Base-by-base conservation (phyloP, 768 basidiomycete species). In the Tubosaeta brunneosetosa region DNA sequence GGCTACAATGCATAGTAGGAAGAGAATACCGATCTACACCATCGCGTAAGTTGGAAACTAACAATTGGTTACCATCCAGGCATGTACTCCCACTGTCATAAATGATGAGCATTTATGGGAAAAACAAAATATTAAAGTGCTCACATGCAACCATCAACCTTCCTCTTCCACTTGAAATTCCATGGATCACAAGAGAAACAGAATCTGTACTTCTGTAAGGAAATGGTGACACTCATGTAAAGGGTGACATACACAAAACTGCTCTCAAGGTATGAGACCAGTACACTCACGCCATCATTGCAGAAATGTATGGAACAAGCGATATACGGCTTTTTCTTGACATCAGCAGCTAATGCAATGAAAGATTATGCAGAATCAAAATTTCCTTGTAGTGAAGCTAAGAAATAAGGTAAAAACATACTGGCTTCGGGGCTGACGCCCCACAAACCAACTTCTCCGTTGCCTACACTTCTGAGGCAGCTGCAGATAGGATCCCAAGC, bases 101-200 rank as follows among this genome's bases (percentile, higher is more conserved):
- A 22, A 22, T 22, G n/a, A n/a, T n/a, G n/a, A n/a, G n/a, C n/a
- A n/a, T n/a, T n/a, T n/a, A n/a, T 22, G 3, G 22, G 22, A 22
- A 32, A 12, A 6, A 13, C 1, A 41, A 3, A 22, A 22, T 22
- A 22, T 22, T 22, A 3, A 22, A 22, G n/a, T n/a, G n/a, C 56
- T 16, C n/a, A 44, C 46, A 57, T 57, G 1, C 11, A 8, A 19
- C 36, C 14, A 9, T 53, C 44, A 0, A n/a, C 36, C 32, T 53
- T 53, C 25, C 53, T 53, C 6, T 56, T 16, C 52, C 52, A 56
- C 32, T 56, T 56, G 8, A 56, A 9, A 6, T 50, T 36, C 50
- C 47, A 56, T 1, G 38, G 51, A 5, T 56, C 27, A 10, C 49
- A 6, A 0, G 19, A 49, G n/a, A 44, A 49, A 36, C 51, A 52